phyloP scores from a whole-genome alignment of 2,329 filamentous ascomycete genomes.

The Calonectria honghensis region DNA sequence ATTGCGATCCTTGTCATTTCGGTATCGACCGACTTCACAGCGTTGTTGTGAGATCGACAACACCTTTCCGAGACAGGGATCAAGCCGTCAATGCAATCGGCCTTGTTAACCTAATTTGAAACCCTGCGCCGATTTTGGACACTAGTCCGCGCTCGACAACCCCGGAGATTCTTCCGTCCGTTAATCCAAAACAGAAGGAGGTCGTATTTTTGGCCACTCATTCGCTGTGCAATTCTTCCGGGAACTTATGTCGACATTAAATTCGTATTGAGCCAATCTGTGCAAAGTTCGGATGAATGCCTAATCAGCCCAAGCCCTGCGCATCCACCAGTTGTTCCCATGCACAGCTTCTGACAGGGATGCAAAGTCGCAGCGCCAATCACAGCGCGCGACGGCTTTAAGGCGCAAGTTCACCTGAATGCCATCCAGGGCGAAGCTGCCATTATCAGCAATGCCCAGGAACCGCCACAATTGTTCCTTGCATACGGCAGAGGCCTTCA shows the following conservation, averaged over 20 bases:
- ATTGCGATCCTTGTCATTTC: slow-evolving; percentile 18
- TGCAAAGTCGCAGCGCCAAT: neutral
- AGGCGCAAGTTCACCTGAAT: neutral
- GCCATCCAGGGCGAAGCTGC: neutral
- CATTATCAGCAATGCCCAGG: slow-evolving; percentile 22
- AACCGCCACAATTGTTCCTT: slow-evolving; percentile 30
- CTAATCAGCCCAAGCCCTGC: slow-evolving; percentile 22
- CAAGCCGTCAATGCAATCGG: slow-evolving; percentile 25
- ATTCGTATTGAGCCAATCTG: slow-evolving; percentile 6
- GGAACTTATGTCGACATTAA: slow-evolving; percentile 35
- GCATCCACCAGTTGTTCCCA: neutral
- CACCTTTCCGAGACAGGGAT: slow-evolving; percentile 30
- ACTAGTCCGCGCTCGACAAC: slow-evolving; percentile 9
- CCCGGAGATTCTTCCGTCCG: slow-evolving; percentile 23
- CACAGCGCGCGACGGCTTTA: neutral
- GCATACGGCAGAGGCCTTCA: slow-evolving; percentile 20
- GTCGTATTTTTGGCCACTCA: slow-evolving; percentile 24
- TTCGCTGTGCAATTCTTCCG: slow-evolving; percentile 5
- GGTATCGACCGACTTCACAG: slow-evolving; percentile 22
- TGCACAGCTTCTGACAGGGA: neutral
- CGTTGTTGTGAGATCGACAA: slow-evolving; percentile 14
- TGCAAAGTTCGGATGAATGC: neutral
- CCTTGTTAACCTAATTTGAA: slow-evolving; percentile 28
- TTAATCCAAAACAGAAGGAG: slow-evolving; percentile 34
- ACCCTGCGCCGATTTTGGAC: slow-evolving; percentile 21